Evolutionary conservation across 768 basidiomycete species (phyloP), one percentile per base, ranked within the genome.

Genomic region (Suillus clintonianus): DNA sequence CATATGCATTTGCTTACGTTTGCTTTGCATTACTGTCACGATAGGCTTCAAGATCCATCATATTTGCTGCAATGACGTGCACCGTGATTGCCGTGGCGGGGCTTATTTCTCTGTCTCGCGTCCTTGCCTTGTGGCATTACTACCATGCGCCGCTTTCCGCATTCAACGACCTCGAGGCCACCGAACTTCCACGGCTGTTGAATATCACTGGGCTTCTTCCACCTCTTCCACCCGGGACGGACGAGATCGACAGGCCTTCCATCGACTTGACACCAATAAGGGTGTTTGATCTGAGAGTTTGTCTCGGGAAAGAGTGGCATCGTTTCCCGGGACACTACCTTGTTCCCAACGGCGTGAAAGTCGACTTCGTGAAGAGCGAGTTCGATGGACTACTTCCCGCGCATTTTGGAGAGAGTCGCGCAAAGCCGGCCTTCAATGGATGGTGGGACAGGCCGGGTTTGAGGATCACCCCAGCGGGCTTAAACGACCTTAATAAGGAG

Each of bases 251-350:
- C 14, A 70, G 76, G 32, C 75, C 77, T 42, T 82, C 81, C 41
- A 81, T 95, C 42, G 89, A 94, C 71, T 81, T 94, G 32, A 76
- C 88, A 1, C 86, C 85, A 0, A 80, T 98, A 71, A 82, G 81
- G 62, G 80, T 85, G 14, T 86, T 95, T 69, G 84, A 88, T 62
- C 78, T 99, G 62, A 86, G 82, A 34, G 72, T 99, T 1, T 99
- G 97, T 77, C 81, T 91, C 58, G 94, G 90, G 55, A 96, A 95
- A 74, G 97, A 99, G 77, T 99, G 97, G 97, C 82, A 98, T 72
- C 85, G 97, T 27, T 99, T 95, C 82, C 92, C 95, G 3, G 87
- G 94, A 4, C 90, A 91, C 73, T 98, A 91, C 76, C 83, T 97
- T 55, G 84, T 99, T 24, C 95, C 96, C 2, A 85, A 89, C 63